A percentile compares a stretch with the other conserved stretches of the same genome.
Conservation (phyloP, 2,329 filamentous ascomycete species). For the Amylocarpus encephaloides region DNA sequence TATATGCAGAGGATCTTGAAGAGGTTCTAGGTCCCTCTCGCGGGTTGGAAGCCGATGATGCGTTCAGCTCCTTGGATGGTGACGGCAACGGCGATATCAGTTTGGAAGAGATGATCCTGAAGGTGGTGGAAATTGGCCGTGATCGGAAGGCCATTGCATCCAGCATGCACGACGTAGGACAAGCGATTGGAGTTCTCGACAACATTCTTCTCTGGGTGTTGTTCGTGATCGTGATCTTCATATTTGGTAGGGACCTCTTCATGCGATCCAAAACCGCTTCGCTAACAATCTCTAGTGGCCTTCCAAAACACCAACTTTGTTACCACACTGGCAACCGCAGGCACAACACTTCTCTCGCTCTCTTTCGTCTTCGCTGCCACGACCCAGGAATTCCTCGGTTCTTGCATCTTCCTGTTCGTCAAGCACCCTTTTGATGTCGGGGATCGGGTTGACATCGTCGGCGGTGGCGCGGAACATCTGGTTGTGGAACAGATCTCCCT, state of each 20-base stretch:
- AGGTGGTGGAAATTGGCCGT: constrained; percentile 74
- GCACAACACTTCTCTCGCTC: constrained; percentile 86
- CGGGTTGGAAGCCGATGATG: constrained; percentile 75
- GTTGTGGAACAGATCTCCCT: constrained; percentile 92
- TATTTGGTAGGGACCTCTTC: constrained; percentile 56
- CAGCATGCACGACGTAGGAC: constrained; percentile 96
- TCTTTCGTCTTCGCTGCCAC: constrained; percentile 94
- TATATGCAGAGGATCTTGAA: constrained; percentile 73
- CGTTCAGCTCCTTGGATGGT: constrained; percentile 72
- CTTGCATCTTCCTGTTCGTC: constrained; percentile 97
- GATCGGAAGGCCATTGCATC: constrained; percentile 83
- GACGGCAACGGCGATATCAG: constrained; percentile 93
- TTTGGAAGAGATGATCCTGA: constrained; percentile 78
- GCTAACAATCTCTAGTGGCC: constrained; percentile 48
- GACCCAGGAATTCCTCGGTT: constrained; percentile 91
- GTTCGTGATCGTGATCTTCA: constrained; percentile 71
- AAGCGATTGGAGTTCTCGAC: constrained; percentile 88
- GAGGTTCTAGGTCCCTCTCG: constrained; percentile 79
- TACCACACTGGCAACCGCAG: constrained; percentile 80
- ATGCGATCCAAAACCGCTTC: constrained; percentile 20
- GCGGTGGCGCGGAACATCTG: constrained; percentile 53
- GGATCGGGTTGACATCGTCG: constrained; percentile 77
- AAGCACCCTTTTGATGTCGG: constrained; percentile 97
- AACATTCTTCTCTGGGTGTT: constrained; percentile 77
- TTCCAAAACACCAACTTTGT: constrained; percentile 85